Evolutionary conservation across 148 eudicot genomes (phyloP).

Genomic region (Selenicereus undatus): DNA sequence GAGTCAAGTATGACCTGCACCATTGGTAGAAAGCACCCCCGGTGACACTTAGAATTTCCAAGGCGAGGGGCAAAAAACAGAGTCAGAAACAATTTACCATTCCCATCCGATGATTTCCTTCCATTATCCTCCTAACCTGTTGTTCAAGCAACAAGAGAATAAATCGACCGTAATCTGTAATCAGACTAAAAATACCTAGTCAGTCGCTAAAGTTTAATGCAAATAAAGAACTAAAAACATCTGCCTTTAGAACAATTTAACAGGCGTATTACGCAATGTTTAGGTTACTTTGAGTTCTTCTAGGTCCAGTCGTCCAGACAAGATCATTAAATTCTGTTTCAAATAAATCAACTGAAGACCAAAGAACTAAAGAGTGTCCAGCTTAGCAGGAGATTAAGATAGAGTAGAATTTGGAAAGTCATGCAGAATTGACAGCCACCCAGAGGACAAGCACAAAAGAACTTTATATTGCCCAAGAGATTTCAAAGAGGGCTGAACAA

Average conservation of each 20-base stretch:
- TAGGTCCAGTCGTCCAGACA: not conserved
- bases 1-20: conserved; percentile 74
- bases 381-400: too few relatives aligned
- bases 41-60: conserved; percentile 21
- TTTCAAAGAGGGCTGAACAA: too few relatives aligned
- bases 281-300: not conserved
- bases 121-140: conserved; percentile 99
- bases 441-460: too few relatives aligned
- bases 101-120: conserved; percentile 99
- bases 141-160: conserved; percentile 33
- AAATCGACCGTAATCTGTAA: conserved; percentile 35
- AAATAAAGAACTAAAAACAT: not conserved
- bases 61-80: conserved; percentile 22
- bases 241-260: not conserved
- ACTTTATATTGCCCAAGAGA: too few relatives aligned
- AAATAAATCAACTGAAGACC: not conserved
- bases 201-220: conserved; percentile 21
- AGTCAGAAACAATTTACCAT: conserved; percentile 56
- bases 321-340: not conserved
- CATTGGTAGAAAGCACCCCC: conserved; percentile 26
- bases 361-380: not conserved
- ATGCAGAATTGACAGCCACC: too few relatives aligned
- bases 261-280: not conserved
- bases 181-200: conserved; percentile 27
- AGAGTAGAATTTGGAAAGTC: too few relatives aligned